Evolutionary conservation across 148 eudicot genomes (phyloP), one percentile per base, ranked within the genome.

Genomic region (Gaultheria prostrata): DNA sequence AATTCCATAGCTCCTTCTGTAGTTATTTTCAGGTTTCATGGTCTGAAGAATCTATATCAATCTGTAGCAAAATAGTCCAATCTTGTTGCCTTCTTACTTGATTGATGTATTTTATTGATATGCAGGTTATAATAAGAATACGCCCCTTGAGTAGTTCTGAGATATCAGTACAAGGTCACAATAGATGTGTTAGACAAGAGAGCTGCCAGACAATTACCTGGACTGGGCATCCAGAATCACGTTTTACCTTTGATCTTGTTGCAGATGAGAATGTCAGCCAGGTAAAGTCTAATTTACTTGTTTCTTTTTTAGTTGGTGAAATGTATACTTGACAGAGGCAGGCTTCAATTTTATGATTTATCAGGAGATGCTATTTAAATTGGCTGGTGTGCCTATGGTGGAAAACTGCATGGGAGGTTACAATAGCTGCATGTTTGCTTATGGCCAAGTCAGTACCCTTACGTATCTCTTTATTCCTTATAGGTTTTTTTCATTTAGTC

Each of bases 401-500:
- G 99, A 97, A 83, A 97, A 97, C 81, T 93, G 97, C 49, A 88
- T 97, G 76, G 94, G 91, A 81, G 99, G 99, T 74, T 97, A 97
- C 86, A 97, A 97, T 48, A 97, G 99, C 72, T 97, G 99, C 88
- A 93, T 97, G 98, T 97, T 97, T 91, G 99, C 99, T 59, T 97
- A 97, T 87, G 99, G 99, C 56, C 99, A 97, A 87, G 99, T 94
- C 67, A 89, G 98, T 87, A 50, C 4, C 30, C 63, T 63, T 13
- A 69, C 63, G 26, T 3, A 76, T 26, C 7, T 53, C 21, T 76
- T 56, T n/a, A 21, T 75, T 76, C 20, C 65, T 17, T 43, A 39
- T 72, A 51, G 33, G 15, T 28, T 8, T 48, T 48, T 61, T 50
- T 76, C 21, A 75, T 45, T 53, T 83, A 13, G n/a, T 51, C 54